These are phyloP conservation scores for Coemansia sp. DNA, from an alignment of 192 early-diverging fungal species.

Conservation along the genomic window DNA sequence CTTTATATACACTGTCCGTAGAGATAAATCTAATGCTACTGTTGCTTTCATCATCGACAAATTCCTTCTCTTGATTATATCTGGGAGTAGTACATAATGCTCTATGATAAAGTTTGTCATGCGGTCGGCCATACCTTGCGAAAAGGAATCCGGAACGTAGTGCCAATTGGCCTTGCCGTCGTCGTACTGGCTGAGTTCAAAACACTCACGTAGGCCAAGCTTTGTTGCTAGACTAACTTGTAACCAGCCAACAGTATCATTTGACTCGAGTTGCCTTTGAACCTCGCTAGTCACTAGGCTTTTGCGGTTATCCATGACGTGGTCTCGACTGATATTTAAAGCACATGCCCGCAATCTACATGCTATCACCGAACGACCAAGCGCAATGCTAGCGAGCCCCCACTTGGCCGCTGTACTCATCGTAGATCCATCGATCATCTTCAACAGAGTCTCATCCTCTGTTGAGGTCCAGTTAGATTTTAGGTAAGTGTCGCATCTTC, in stretches of 20 bases:
- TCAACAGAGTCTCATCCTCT: not conserved
- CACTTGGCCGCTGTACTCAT: not conserved
- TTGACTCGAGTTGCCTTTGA: not conserved
- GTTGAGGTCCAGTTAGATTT: not conserved
- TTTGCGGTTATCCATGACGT: not conserved
- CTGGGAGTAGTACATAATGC: no score
- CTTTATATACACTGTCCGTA: no score
- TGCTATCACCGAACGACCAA: not conserved
- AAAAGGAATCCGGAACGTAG: no score
- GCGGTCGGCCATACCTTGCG: no score
- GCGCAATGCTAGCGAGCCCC: not conserved
- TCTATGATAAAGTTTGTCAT: no score
- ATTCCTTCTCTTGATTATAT: no score
- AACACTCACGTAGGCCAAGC: not conserved
- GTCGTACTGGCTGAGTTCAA: no score
- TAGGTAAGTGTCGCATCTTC: no score
- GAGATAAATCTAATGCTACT: no score
- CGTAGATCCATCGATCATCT: not conserved
- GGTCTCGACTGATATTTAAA: not conserved
- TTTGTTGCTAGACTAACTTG: not conserved
- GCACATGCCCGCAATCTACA: not conserved
- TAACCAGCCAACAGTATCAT: no score
- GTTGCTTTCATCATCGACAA: no score
- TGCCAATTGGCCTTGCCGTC: no score
- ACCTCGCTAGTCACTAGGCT: not conserved